phyloP scores from a whole-genome alignment of 2,329 filamentous ascomycete species.

The Tolypocladium ovalisporum region DNA sequence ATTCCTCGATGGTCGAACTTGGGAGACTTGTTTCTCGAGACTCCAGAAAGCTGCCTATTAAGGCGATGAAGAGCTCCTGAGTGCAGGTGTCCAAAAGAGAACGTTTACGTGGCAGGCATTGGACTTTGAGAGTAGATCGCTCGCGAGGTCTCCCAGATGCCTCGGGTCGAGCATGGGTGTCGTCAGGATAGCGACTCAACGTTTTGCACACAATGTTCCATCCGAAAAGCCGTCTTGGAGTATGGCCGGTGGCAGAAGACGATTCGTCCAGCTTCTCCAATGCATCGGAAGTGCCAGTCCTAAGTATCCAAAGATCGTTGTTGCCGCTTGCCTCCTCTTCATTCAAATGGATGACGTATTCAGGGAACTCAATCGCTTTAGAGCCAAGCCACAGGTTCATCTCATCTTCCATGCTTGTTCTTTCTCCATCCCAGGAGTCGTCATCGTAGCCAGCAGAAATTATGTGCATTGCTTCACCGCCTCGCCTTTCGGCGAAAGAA shows the following conservation, averaged over 20 bases:
- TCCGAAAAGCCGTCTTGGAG: neutral
- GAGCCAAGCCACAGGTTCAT: constrained; percentile 7
- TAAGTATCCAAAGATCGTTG: neutral
- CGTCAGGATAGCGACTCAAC: neutral
- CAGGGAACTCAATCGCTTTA: neutral
- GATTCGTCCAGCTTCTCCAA: neutral
- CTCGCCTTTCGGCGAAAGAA: neutral
- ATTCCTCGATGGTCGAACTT: constrained; percentile 1
- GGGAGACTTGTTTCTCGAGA: constrained; percentile 1
- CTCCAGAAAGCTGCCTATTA: neutral
- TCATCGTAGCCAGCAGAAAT: constrained; percentile 2
- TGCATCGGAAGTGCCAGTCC: neutral
- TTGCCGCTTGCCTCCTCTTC: neutral
- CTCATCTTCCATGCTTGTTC: constrained; percentile 1
- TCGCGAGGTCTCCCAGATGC: neutral
- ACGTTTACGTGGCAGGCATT: neutral
- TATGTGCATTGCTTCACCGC: constrained; percentile 1
- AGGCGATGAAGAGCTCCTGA: constrained; percentile 7
- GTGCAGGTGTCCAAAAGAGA: constrained; percentile 6
- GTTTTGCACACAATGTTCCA: neutral
- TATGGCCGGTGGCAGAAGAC: neutral
- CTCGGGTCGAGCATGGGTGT: neutral
- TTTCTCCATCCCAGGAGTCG: neutral
- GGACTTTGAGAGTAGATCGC: neutral
- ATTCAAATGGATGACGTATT: neutral